Conservation (phyloP, 192 early-diverging fungal genomes). For the Gamsiella multidivaricata region DNA sequence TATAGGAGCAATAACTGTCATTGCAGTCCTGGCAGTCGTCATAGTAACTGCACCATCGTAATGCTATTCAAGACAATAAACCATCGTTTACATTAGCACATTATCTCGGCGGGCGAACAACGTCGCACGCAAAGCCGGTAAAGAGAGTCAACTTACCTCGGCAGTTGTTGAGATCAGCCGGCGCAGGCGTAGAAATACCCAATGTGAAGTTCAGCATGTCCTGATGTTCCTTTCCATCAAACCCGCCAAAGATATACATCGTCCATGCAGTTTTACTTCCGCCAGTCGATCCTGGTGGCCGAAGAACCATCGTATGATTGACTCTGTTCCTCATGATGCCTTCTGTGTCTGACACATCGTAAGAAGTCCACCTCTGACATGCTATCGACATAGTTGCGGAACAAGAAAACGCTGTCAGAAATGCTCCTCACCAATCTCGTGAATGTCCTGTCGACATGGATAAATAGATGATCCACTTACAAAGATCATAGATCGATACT, state of each 20-base stretch:
- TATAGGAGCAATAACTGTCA: conserved; percentile 45
- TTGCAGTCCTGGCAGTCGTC: conserved; percentile 51
- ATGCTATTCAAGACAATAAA: too few relatives aligned
- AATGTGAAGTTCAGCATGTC: conserved; percentile 32
- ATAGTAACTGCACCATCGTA: conserved; percentile 50
- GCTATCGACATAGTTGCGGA: conserved; percentile 7
- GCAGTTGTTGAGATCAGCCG: conserved; percentile 27
- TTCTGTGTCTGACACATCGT: not conserved
- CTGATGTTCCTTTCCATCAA: conserved; percentile 26
- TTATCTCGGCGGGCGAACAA: too few relatives aligned
- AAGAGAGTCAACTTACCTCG: too few relatives aligned
- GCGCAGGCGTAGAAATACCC: not conserved
- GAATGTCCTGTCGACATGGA: too few relatives aligned
- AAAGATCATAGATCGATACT: conserved; percentile 38
- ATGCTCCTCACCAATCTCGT: too few relatives aligned
- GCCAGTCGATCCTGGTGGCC: conserved; percentile 42
- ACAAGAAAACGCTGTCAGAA: conserved; percentile 8
- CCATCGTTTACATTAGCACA: too few relatives aligned
- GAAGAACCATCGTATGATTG: conserved; percentile 49
- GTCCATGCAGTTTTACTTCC: conserved; percentile 41
- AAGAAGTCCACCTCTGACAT: conserved; percentile 36
- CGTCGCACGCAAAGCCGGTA: too few relatives aligned
- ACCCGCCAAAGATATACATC: conserved; percentile 46
- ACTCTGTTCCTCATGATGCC: conserved; percentile 7
- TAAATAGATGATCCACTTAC: conserved; percentile 19